phyloP scores from a whole-genome alignment of 1,284 basidiomycete genomes.

The Waitea zeae region DNA sequence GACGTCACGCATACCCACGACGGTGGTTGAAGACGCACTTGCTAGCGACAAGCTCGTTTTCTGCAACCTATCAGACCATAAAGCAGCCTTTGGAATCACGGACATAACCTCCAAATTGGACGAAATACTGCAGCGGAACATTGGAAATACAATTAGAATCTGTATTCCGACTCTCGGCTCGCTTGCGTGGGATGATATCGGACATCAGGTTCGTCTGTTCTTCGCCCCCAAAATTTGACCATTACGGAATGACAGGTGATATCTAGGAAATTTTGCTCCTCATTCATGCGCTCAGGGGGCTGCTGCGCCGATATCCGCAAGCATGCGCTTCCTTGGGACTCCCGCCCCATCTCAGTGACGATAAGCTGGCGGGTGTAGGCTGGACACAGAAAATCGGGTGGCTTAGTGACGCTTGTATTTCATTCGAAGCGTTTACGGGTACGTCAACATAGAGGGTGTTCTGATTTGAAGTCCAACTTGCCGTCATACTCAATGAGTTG shows the following conservation, averaged over 20 bases:
- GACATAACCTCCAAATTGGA: too few species aligned
- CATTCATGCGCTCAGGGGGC: slow-evolving; percentile 40
- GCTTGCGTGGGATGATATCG: slow-evolving; percentile 51
- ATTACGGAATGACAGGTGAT: too few species aligned
- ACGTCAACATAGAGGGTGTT: too few species aligned
- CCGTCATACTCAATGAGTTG: too few species aligned
- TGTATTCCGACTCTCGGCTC: slow-evolving; percentile 60
- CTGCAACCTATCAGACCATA: slow-evolving; percentile 12
- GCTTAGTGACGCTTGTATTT: slow-evolving; percentile 60
- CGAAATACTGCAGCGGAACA: background rate
- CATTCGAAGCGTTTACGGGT: slow-evolving; percentile 71
- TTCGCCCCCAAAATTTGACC: too few species aligned
- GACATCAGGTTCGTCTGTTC: slow-evolving; percentile 26
- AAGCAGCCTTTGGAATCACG: too few species aligned
- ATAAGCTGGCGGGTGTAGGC: slow-evolving; percentile 37
- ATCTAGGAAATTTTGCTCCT: slow-evolving; percentile 55
- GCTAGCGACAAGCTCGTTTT: slow-evolving; percentile 18
- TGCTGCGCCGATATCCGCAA: slow-evolving; percentile 39
- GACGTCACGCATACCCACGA: slow-evolving; percentile 34
- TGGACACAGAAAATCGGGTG: slow-evolving; percentile 70
- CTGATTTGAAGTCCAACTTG: too few species aligned
- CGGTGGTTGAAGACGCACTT: slow-evolving; percentile 26
- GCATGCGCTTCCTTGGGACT: slow-evolving; percentile 56
- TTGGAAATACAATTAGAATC: slow-evolving; percentile 23
- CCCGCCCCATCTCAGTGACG: slow-evolving; percentile 37